Evolutionary conservation across 306 rosid genomes (phyloP).

Genomic region (Vigna nakashimae): DNA sequence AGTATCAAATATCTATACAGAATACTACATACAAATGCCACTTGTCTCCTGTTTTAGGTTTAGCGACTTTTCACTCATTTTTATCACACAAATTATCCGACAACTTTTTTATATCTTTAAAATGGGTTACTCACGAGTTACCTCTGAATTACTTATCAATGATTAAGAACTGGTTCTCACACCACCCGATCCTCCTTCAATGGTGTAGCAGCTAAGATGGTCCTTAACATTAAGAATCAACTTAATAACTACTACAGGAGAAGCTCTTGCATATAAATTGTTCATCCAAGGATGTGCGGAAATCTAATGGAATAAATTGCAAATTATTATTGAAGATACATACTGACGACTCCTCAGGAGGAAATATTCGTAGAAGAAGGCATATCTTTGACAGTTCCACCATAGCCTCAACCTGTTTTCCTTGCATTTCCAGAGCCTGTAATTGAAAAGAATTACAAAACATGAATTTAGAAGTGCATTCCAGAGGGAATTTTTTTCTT

Average conservation of each 20-base stretch:
- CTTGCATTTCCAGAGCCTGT: slow-evolving; percentile 93
- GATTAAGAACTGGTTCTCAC: not conserved
- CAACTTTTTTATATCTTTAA: not conserved
- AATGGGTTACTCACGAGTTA: not conserved
- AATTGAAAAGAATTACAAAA: slow-evolving; percentile 27
- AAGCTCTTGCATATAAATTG: not conserved
- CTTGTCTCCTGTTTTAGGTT: no score
- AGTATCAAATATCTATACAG: no score
- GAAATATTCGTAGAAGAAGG: slow-evolving; percentile 71
- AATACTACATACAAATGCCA: no score
- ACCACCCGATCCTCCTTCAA: not conserved
- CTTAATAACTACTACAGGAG: not conserved
- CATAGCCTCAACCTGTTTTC: slow-evolving; percentile 69
- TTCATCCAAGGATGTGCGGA: slow-evolving; percentile 20
- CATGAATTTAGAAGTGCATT: slow-evolving; percentile 33
- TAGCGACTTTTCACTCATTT: no score
- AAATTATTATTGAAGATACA: slow-evolving; percentile 45
- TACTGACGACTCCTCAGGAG: slow-evolving; percentile 92
- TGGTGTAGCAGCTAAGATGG: not conserved
- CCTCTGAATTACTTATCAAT: not conserved
- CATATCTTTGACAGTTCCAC: slow-evolving; percentile 84
- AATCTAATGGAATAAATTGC: not conserved
- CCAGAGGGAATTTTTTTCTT: not conserved
- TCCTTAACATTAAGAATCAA: not conserved
- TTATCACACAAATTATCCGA: no score